phyloP scores from a whole-genome alignment of 2,329 filamentous ascomycete species.

The Neofusicoccum laricinum region DNA sequence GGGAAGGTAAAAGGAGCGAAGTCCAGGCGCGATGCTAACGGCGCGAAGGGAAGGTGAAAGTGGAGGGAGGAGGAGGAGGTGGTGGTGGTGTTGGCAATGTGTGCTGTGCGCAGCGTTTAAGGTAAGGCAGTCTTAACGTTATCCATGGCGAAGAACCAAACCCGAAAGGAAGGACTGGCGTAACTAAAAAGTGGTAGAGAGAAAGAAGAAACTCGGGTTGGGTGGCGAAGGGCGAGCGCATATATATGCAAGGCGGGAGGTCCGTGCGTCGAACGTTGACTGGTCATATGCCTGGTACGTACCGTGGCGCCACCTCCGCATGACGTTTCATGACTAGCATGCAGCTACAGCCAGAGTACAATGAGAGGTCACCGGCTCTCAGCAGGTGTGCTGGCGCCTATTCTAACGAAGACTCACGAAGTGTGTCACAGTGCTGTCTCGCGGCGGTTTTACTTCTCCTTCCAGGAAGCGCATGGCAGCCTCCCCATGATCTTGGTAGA shows the following conservation, averaged over 20 bases:
- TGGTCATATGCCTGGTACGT: slow-evolving; percentile 2
- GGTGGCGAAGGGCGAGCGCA: neutral
- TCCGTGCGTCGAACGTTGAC: neutral
- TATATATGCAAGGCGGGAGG: neutral
- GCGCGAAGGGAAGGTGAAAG: neutral
- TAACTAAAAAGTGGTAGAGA: neutral
- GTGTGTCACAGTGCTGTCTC: too few relatives aligned
- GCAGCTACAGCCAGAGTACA: neutral
- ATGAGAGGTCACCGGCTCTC: neutral
- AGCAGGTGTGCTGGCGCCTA: neutral
- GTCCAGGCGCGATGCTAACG: neutral
- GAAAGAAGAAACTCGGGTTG: neutral
- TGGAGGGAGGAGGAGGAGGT: neutral
- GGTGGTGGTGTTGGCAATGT: neutral
- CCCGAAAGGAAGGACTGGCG: neutral
- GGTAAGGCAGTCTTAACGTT: neutral
- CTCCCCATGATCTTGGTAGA: too few relatives aligned
- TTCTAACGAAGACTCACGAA: too few relatives aligned
- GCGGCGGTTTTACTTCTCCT: too few relatives aligned
- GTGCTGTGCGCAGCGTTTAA: neutral
- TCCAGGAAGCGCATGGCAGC: too few relatives aligned
- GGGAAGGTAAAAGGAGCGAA: neutral
- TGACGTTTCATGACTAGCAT: neutral
- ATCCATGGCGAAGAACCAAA: neutral
- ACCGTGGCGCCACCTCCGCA: slow-evolving; percentile 4